Percentiles rank a stretch among this genome's conserved stretches.
phyloP scores from a whole-genome alignment of 208 protist species.

The Leishmania mexicana region DNA sequence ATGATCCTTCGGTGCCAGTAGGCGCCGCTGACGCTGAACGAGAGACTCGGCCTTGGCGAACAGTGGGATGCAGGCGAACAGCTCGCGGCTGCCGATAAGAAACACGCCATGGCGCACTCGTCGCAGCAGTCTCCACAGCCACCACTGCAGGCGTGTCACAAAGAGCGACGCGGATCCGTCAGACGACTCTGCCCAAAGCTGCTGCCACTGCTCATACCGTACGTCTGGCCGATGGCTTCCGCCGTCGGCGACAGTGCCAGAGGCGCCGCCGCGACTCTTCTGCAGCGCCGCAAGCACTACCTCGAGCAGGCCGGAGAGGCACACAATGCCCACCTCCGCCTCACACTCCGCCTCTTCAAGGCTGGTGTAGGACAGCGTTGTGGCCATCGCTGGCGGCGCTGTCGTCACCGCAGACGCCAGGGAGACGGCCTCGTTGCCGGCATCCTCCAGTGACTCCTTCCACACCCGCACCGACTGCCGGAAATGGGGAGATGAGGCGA shows the following conservation, averaged over 20 bases:
- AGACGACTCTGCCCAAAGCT: constrained; percentile 37
- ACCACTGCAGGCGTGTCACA: constrained; percentile 66
- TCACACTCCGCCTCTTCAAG: constrained; percentile 46
- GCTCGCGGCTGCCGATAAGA: constrained; percentile 70
- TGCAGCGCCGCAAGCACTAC: constrained; percentile 29
- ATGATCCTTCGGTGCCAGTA: constrained; percentile 28
- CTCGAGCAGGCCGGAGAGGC: constrained; percentile 54
- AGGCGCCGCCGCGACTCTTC: constrained; percentile 8
- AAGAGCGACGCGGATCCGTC: constrained; percentile 40
- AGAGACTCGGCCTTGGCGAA: constrained; percentile 59
- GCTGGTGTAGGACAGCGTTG: constrained; percentile 28
- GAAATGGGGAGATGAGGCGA: background rate
- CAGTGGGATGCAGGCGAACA: constrained; percentile 61
- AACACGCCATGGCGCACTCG: constrained; percentile 61
- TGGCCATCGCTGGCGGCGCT: constrained; percentile 8
- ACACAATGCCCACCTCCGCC: constrained; percentile 69
- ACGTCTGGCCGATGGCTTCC: constrained; percentile 28
- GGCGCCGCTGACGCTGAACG: constrained; percentile 51
- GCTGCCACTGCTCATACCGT: constrained; percentile 32
- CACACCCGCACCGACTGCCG: constrained; percentile 27
- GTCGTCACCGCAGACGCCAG: constrained; percentile 2
- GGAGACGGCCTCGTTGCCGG: constrained; percentile 28
- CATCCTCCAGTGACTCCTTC: constrained; percentile 37
- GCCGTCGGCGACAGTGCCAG: constrained; percentile 4
- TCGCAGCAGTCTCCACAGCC: constrained; percentile 70